Conservation (phyloP, 2,329 filamentous ascomycete species). For the Claviceps arundinis region DNA sequence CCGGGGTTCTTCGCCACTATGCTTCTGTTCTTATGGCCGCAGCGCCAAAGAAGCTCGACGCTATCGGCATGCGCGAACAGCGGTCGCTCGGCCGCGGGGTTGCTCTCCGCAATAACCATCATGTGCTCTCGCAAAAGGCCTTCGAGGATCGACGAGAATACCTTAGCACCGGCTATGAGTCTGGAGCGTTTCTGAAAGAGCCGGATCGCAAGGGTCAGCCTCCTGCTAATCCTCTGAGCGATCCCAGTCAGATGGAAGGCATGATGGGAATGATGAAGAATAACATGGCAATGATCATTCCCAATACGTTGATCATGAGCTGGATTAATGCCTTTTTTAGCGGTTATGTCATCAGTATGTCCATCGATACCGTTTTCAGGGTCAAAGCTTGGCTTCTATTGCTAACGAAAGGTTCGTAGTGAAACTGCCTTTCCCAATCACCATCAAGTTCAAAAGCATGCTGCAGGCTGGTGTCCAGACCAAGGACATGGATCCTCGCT, state of each 20-base stretch:
- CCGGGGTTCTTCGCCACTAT: constrained; percentile 91
- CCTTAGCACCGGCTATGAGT: constrained; percentile 69
- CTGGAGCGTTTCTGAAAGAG: constrained; percentile 78
- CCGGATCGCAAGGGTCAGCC: constrained; percentile 77
- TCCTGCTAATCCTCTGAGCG: constrained; percentile 84
- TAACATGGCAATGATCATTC: constrained; percentile 99
- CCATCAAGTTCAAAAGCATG: constrained; percentile 99
- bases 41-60: constrained; percentile 68
- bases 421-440: constrained; percentile 94
- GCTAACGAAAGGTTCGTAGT: constrained; percentile 35
- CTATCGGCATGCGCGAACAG: constrained; percentile 71
- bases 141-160: constrained; percentile 73
- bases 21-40: constrained; percentile 81
- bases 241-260: constrained; percentile 93
- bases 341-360: constrained; percentile 84
- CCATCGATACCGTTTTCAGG: not conserved
- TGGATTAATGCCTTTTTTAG: constrained; percentile 99
- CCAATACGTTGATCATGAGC: constrained; percentile 97
- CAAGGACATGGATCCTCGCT: constrained; percentile 88
- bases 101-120: constrained; percentile 69
- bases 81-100: constrained; percentile 73
- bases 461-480: constrained; percentile 93
- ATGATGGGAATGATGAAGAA: constrained; percentile 99
- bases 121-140: constrained; percentile 61
- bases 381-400: not conserved